Conservation (phyloP, 2,329 filamentous ascomycete genomes). For the Mollisia scopiformis region DNA sequence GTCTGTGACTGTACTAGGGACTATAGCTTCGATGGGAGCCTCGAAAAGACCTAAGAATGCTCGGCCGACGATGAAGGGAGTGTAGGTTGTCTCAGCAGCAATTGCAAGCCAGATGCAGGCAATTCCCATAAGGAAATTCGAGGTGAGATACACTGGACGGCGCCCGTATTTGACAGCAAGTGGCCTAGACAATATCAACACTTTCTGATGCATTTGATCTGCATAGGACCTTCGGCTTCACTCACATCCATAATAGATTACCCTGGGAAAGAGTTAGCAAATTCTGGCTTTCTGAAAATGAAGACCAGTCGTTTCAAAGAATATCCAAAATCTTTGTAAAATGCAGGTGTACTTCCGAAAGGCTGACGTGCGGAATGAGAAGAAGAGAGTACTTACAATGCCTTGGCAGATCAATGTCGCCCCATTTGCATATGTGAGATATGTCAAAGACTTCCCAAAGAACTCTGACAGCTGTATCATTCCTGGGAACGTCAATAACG, state of each 20-base stretch:
- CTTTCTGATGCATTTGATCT: neutral
- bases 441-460: slow-evolving; percentile 12
- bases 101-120: slow-evolving; percentile 23
- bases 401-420: slow-evolving; percentile 19
- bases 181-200: slow-evolving; percentile 17
- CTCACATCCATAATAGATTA: slow-evolving; percentile 21
- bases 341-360: too few species aligned
- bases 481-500: too few species aligned
- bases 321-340: too few species aligned
- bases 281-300: neutral
- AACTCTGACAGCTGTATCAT: slow-evolving; percentile 20
- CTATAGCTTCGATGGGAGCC: slow-evolving; percentile 55
- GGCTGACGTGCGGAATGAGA: neutral
- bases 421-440: slow-evolving; percentile 18
- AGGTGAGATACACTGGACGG: slow-evolving; percentile 20
- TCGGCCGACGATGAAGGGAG: slow-evolving; percentile 19
- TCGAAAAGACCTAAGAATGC: slow-evolving; percentile 20
- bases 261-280: neutral
- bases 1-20: slow-evolving; percentile 48
- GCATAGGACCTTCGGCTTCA: neutral
- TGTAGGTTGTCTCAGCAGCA: slow-evolving; percentile 16
- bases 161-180: slow-evolving; percentile 23
- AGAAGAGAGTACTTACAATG: neutral
- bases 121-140: slow-evolving; percentile 18
- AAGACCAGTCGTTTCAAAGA: too few species aligned